Conservation (phyloP, 2,329 filamentous ascomycete genomes). For the Penicillium verrucosum region DNA sequence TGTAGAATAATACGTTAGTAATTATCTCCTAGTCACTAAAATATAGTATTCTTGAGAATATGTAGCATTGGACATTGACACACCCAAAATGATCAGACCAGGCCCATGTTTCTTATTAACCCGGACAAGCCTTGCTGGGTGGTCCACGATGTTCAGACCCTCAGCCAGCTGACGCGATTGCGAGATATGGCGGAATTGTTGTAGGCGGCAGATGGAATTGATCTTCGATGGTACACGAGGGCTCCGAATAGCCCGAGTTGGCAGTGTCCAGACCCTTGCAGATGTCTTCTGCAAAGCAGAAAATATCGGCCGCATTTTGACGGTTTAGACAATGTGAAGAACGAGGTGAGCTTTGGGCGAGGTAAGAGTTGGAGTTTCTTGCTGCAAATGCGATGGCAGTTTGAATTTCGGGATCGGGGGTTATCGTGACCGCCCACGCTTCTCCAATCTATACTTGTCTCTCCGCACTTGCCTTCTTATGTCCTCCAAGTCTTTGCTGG, state of each 20-base stretch:
- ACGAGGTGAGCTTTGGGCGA: background rate
- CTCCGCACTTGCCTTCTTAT: constrained; percentile 13
- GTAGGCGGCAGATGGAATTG: constrained; percentile 35
- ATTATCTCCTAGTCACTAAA: background rate
- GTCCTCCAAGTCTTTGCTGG: background rate
- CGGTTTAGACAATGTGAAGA: background rate
- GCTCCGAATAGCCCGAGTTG: constrained; percentile 21
- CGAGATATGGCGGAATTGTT: constrained; percentile 39
- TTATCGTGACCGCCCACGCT: constrained; percentile 25
- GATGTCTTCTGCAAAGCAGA: constrained; percentile 27
- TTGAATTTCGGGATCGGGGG: constrained; percentile 14
- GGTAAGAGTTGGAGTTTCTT: background rate
- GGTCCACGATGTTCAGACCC: constrained; percentile 81
- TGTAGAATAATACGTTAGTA: constrained; percentile 6
- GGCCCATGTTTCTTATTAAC: constrained; percentile 71
- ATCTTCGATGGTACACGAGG: constrained; percentile 21
- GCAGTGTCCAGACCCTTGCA: constrained; percentile 21
- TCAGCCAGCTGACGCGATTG: constrained; percentile 58
- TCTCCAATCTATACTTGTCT: constrained; percentile 19
- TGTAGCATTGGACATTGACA: constrained; percentile 3
- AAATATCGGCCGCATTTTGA: constrained; percentile 30
- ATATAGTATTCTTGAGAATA: background rate
- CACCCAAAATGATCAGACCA: constrained; percentile 74
- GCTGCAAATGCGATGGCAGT: constrained; percentile 6
- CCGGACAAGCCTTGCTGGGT: constrained; percentile 76